Base-by-base conservation (phyloP, 371 early-diverging fungal genomes). In the Smittium culicis region DNA sequence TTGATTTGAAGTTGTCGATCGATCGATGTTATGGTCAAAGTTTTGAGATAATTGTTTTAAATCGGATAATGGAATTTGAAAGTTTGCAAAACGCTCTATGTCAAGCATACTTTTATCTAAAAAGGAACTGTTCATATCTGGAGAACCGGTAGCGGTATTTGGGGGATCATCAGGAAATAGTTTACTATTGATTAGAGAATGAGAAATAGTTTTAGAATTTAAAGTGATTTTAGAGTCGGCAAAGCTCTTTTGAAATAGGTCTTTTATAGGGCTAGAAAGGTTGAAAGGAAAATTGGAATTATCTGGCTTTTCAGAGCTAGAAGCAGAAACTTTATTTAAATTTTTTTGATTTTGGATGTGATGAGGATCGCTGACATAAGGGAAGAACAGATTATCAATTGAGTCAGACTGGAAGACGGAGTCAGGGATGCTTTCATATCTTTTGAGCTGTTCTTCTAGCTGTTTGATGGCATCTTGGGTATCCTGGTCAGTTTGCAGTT, bases 81-180 rank as follows among this genome's bases (percentile, higher is more conserved):
- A 45, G 20, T 45, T 45, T 45, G 45, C 20, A 45, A 45, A 45
- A 11, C 45, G 45, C 20, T 45, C 45, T 20, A 45, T 11, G 20
- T 11, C 5, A 45, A 20, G 11, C 45, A 45, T 11, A 11, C 20
- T 20, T 45, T 45, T 45, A 20, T 45, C 45, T 20, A 45, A 5
- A 45, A 45, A 45, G 45, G 45, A 45, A 20, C 45, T 45, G 5
- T 20, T 45, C 5, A 45, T 11, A 20, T 45, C 45, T 59, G 60
- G 60, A 29, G 60, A 59, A 27, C 60, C 60, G 5, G 32, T 59
- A 29, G 60, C 60, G 5, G 60, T 59, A n/a, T 59, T 59, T 59
- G 60, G 60, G 30, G 60, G 60, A 59, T 59, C 60, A 11, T 32
- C 60, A 11, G 60, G 60, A 45, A 45, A 45, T 45, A 45, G 20